A percentile compares a stretch with the other conserved stretches of the same genome.
Conservation (phyloP, 176 grass and related monocot genomes). For the Dendrocalamus sinicus region DNA sequence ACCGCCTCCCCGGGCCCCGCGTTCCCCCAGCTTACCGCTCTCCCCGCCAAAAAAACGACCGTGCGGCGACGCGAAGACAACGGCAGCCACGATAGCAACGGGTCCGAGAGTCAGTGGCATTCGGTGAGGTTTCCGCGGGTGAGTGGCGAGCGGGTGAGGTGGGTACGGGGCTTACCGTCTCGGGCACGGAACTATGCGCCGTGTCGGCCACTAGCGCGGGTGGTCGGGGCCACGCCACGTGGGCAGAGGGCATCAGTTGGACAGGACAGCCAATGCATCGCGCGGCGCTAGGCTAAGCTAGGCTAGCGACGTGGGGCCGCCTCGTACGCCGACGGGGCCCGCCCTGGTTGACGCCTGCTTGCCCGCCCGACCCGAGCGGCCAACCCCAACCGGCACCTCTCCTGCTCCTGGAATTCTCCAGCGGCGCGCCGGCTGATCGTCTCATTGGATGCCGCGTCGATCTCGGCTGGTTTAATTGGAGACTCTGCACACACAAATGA, state of each 20-base stretch:
- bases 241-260: background rate
- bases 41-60: background rate
- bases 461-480: background rate
- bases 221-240: conserved; percentile 29
- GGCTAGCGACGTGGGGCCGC: background rate
- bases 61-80: background rate
- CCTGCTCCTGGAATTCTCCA: conserved; percentile 6
- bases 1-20: background rate
- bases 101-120: background rate
- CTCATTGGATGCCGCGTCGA: background rate
- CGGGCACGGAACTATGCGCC: conserved; percentile 24
- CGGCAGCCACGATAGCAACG: too few species aligned
- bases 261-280: background rate
- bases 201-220: conserved; percentile 45
- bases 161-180: background rate
- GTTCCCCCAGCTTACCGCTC: background rate
- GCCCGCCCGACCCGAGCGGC: background rate
- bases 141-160: background rate
- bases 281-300: background rate
- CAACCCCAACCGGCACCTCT: background rate
- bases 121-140: background rate
- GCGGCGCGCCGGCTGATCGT: background rate
- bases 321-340: background rate
- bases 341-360: background rate
- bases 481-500: background rate